Evolutionary conservation across 176 grass and related monocot genomes (phyloP).

Genomic region (Avena atlantica): DNA sequence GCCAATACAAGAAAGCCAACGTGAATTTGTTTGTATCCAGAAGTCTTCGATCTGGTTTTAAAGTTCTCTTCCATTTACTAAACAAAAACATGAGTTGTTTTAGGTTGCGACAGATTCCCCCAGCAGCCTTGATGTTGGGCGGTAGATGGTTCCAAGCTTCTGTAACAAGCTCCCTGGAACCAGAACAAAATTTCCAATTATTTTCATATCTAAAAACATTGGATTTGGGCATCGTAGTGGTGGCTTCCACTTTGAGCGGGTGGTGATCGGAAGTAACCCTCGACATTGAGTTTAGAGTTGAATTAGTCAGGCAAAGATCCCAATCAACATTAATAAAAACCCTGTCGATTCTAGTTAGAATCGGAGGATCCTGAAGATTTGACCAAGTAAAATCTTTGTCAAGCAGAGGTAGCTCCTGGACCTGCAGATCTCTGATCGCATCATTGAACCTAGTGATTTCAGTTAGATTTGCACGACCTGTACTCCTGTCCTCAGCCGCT

Average conservation of each 20-base stretch:
- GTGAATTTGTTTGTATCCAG: neutral
- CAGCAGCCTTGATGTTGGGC: no score
- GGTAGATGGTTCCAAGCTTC: no score
- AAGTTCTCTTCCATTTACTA: neutral
- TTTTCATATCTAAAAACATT: neutral
- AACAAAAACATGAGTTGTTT: neutral
- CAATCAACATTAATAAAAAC: neutral
- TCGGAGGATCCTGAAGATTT: neutral
- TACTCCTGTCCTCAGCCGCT: no score
- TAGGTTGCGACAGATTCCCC: neutral
- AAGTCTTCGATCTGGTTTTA: neutral
- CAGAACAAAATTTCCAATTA: neutral
- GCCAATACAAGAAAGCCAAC: neutral
- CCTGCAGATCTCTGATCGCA: no score
- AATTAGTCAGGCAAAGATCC: neutral
- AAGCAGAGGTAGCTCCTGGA: no score
- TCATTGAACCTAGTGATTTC: no score
- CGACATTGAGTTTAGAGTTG: no score
- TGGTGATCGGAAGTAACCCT: no score
- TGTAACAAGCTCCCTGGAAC: no score
- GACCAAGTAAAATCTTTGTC: neutral
- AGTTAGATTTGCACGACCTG: no score
- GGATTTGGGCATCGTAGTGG: no score
- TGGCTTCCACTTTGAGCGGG: no score
- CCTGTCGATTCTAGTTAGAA: neutral